phyloP scores from a whole-genome alignment of 2,329 filamentous ascomycete species.

The Neonectria sp. region DNA sequence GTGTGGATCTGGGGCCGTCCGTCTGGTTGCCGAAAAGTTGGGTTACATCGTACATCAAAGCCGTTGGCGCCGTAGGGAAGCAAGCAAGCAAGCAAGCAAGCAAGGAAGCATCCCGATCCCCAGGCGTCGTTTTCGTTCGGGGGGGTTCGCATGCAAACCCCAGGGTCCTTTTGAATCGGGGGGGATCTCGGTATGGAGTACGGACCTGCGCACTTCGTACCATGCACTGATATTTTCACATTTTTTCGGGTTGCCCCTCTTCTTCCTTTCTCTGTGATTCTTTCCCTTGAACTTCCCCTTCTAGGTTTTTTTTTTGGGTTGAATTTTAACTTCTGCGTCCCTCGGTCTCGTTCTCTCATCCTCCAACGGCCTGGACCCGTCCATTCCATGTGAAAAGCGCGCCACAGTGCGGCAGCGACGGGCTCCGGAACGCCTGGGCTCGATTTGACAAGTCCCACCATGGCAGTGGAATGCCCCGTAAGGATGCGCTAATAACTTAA shows the following conservation, averaged over 20 bases:
- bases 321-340: not conserved
- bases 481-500: constrained; percentile 22
- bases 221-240: not conserved
- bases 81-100: not conserved
- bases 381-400: constrained; percentile 5
- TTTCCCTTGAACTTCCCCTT: not conserved
- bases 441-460: constrained; percentile 24
- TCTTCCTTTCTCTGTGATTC: not conserved
- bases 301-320: not conserved
- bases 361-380: not conserved
- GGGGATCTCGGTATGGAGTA: not conserved
- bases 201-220: not conserved
- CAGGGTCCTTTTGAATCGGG: constrained; percentile 16
- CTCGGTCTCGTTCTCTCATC: not conserved
- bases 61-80: not conserved
- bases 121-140: constrained; percentile 2
- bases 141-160: constrained; percentile 10
- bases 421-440: constrained; percentile 11
- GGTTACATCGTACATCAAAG: constrained; percentile 8
- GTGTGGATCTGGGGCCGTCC: not conserved
- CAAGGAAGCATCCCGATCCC: constrained; percentile 1
- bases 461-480: constrained; percentile 19
- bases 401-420: constrained; percentile 16
- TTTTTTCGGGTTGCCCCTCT: too few species aligned
- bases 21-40: not conserved